Evolutionary conservation across 345 rosid genomes (phyloP).

Genomic region (Camelina neglecta): DNA sequence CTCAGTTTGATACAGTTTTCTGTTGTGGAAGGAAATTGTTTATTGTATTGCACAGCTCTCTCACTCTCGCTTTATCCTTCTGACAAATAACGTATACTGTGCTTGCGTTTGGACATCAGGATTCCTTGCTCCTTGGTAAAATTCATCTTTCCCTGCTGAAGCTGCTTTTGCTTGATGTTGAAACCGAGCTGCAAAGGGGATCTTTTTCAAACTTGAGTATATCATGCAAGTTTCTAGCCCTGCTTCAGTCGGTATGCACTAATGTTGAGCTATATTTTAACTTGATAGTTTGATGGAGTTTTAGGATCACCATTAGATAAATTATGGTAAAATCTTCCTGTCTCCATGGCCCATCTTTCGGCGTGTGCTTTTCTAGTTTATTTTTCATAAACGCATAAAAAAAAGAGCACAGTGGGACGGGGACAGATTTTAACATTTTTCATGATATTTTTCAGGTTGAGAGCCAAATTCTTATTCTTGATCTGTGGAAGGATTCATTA

Average conservation of each 20-base stretch:
- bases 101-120: slow-evolving; percentile 52
- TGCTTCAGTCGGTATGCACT: slow-evolving; percentile 84
- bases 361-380: slow-evolving; percentile 9
- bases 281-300: slow-evolving; percentile 8
- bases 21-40: slow-evolving; percentile 18
- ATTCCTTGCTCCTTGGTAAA: slow-evolving; percentile 88
- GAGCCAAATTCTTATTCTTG: slow-evolving; percentile 62
- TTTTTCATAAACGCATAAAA: neutral
- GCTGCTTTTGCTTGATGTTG: slow-evolving; percentile 78
- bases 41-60: neutral
- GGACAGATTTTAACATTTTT: slow-evolving; percentile 8
- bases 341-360: neutral
- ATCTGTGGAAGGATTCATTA: slow-evolving; percentile 80
- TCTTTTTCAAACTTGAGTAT: slow-evolving; percentile 56
- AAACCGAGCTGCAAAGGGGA: slow-evolving; percentile 63
- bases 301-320: slow-evolving; percentile 5
- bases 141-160: slow-evolving; percentile 84
- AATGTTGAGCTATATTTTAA: slow-evolving; percentile 18
- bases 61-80: neutral
- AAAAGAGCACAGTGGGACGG: neutral
- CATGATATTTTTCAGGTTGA: slow-evolving; percentile 61
- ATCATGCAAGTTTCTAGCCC: slow-evolving; percentile 93
- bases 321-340: slow-evolving; percentile 1
- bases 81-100: slow-evolving; percentile 15
- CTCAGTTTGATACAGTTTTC: neutral